Percentiles rank a stretch among this genome's conserved stretches.
phyloP scores from a whole-genome alignment of 768 basidiomycete genomes.

The Russula compacta region DNA sequence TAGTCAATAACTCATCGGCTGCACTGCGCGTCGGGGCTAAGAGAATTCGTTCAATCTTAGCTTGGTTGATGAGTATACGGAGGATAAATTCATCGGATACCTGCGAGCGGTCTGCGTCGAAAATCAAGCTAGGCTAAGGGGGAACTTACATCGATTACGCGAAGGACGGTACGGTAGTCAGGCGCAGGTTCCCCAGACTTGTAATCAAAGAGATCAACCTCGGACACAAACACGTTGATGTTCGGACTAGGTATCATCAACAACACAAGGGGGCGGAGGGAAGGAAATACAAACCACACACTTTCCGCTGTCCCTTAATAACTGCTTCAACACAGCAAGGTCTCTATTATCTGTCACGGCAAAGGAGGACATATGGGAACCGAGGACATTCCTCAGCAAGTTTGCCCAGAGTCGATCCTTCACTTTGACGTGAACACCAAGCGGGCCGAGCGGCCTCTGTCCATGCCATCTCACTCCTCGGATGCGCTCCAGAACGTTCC shows the following conservation, averaged over 20 bases:
- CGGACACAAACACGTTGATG: slow-evolving; percentile 50
- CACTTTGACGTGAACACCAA: slow-evolving; percentile 71
- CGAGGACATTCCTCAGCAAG: slow-evolving; percentile 57
- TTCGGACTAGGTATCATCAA: slow-evolving; percentile 30
- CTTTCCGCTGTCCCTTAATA: slow-evolving; percentile 55
- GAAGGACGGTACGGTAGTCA: slow-evolving; percentile 62
- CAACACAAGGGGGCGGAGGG: not conserved
- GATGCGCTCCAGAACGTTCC: slow-evolving; percentile 47
- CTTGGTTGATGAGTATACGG: slow-evolving; percentile 72
- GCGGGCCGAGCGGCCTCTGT: slow-evolving; percentile 61
- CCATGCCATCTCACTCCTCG: slow-evolving; percentile 50
- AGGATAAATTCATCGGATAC: slow-evolving; percentile 64
- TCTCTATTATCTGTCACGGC: slow-evolving; percentile 69
- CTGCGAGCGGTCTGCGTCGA: slow-evolving; percentile 32
- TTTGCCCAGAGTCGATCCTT: slow-evolving; percentile 59
- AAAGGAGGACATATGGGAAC: slow-evolving; percentile 51
- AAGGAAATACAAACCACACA: slow-evolving; percentile 29
- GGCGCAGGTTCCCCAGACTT: slow-evolving; percentile 58
- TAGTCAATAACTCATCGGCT: slow-evolving; percentile 45
- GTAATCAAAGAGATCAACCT: slow-evolving; percentile 77
- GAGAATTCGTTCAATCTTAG: slow-evolving; percentile 60
- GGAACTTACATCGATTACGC: slow-evolving; percentile 65
- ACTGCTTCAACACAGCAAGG: slow-evolving; percentile 40
- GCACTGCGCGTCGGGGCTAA: slow-evolving; percentile 55
- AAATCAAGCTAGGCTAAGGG: not conserved